Evolutionary conservation across 352 stramenopile genomes (phyloP).

Genomic region (Phytophthora aleatoria): DNA sequence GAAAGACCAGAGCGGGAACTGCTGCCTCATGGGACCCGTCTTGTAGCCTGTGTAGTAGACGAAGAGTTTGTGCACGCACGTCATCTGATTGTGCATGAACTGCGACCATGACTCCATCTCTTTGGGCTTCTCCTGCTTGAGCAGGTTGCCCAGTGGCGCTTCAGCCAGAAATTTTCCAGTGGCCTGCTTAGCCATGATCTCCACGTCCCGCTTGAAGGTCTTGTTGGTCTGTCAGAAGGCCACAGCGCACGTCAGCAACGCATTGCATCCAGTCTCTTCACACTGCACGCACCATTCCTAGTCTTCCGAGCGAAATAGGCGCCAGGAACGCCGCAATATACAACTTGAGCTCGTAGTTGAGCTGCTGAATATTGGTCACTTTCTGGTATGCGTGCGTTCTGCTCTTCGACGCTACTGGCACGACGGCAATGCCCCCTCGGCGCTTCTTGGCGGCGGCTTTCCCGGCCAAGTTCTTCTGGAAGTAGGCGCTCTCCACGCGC

Average conservation of each 20-base stretch:
- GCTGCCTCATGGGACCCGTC: conserved; percentile 65
- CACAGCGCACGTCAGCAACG: conserved; percentile 23
- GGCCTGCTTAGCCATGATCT: conserved; percentile 53
- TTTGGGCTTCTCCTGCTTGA: conserved; percentile 52
- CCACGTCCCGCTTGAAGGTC: conserved; percentile 46
- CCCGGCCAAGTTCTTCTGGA: conserved; percentile 60
- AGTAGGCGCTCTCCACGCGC: conserved; percentile 68
- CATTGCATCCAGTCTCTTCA: background rate
- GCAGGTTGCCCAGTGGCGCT: conserved; percentile 36
- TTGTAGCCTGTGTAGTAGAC: conserved; percentile 88
- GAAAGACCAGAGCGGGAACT: conserved; percentile 75
- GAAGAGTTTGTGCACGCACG: conserved; percentile 76
- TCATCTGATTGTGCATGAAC: conserved; percentile 78
- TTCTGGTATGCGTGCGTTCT: conserved; percentile 17
- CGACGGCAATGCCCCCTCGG: conserved; percentile 6
- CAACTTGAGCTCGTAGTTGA: conserved; percentile 56
- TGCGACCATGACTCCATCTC: conserved; percentile 58
- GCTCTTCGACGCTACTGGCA: conserved; percentile 8
- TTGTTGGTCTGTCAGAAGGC: conserved; percentile 48
- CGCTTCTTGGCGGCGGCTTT: conserved; percentile 54
- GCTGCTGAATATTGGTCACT: conserved; percentile 56
- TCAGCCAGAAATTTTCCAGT: conserved; percentile 46
- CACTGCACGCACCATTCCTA: conserved; percentile 61
- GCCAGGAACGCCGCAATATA: conserved; percentile 51
- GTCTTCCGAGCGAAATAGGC: conserved; percentile 41